Percentiles rank a stretch among this genome's conserved stretches.
These are phyloP conservation scores for Cardamine occulta DNA, from an alignment of 345 rosid genomes.

Conservation along the genomic window DNA sequence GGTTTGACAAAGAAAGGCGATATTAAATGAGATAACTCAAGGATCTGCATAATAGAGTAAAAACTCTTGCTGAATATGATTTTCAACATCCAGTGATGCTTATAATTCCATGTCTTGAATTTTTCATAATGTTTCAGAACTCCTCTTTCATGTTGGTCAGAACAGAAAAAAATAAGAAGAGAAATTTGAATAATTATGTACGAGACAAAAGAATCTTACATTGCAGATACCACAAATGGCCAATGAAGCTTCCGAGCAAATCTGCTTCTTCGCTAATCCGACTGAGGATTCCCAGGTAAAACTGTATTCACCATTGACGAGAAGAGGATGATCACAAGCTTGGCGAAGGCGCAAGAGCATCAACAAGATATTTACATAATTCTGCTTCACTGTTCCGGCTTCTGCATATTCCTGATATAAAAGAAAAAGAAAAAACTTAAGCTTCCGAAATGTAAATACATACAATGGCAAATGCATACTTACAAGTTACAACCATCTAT, in stretches of 20 bases:
- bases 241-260: slow-evolving; percentile 72
- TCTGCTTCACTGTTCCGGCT: slow-evolving; percentile 98
- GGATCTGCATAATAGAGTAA: slow-evolving; percentile 1
- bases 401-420: slow-evolving; percentile 88
- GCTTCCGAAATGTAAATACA: slow-evolving; percentile 5
- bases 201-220: slow-evolving; percentile 53
- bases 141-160: slow-evolving; percentile 18
- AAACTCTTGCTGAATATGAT: neutral
- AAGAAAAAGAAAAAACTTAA: slow-evolving; percentile 9
- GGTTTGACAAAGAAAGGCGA: neutral
- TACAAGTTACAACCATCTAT: neutral
- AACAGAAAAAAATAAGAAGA: neutral
- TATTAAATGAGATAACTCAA: neutral
- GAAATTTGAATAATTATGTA: neutral
- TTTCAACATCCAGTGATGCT: neutral
- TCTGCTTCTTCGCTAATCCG: slow-evolving; percentile 65
- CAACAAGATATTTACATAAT: slow-evolving; percentile 90
- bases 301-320: slow-evolving; percentile 76
- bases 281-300: slow-evolving; percentile 61
- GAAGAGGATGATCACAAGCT: slow-evolving; percentile 98
- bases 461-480: slow-evolving; percentile 2
- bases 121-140: slow-evolving; percentile 4
- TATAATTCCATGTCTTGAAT: neutral
- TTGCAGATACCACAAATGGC: slow-evolving; percentile 90
- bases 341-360: slow-evolving; percentile 99